Evolutionary conservation across 306 rosid species (phyloP).

Genomic region (Lathyrus tuberosus): DNA sequence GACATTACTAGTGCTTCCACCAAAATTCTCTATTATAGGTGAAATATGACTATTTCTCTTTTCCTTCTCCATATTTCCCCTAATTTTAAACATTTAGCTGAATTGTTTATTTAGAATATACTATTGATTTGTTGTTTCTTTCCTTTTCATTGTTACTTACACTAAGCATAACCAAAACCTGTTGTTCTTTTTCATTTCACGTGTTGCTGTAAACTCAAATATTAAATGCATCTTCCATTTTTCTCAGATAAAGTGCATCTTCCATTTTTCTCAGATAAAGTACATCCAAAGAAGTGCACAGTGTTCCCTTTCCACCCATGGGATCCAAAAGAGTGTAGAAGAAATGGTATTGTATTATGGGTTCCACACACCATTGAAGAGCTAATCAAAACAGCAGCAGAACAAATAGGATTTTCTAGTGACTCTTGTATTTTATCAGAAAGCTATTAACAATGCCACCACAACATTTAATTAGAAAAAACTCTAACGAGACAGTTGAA

Average conservation of each 20-base stretch:
- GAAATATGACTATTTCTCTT: not conserved
- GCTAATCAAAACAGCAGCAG: constrained; percentile 60
- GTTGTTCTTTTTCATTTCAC: constrained; percentile 7
- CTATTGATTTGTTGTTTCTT: constrained; percentile 13
- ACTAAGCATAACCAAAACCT: not conserved
- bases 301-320: constrained; percentile 89
- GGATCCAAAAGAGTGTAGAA: constrained; percentile 69
- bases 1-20: not conserved
- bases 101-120: no score
- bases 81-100: not conserved
- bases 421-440: constrained; percentile 62
- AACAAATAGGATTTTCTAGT: constrained; percentile 49
- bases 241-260: no score
- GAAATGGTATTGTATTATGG: constrained; percentile 79
- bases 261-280: constrained; percentile 57
- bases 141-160: constrained; percentile 9
- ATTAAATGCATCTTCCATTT: no score
- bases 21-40: not conserved
- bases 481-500: no score
- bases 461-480: no score
- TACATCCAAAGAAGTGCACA: constrained; percentile 73
- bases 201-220: constrained; percentile 10
- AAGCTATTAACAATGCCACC: no score
- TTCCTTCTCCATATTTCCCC: not conserved
- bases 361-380: constrained; percentile 70